phyloP scores from a whole-genome alignment of 2,329 filamentous ascomycete genomes.

The Fusarium sacchari region DNA sequence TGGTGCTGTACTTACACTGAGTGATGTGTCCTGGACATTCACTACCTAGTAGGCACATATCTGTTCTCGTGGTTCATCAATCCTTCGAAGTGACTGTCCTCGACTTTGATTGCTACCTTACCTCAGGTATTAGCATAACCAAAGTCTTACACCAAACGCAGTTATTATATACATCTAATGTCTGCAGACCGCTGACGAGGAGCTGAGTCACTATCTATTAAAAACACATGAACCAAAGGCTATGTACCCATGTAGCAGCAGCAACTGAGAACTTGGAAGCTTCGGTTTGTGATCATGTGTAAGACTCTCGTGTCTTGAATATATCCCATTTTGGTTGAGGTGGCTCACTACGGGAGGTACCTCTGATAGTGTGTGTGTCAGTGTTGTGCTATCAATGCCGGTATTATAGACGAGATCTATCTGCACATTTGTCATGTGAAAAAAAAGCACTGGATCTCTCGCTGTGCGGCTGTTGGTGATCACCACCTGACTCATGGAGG shows the following conservation, averaged over 20 bases:
- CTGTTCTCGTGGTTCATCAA: background rate
- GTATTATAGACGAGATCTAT: background rate
- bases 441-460: background rate
- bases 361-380: background rate
- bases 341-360: no score
- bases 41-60: background rate
- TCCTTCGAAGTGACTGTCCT: background rate
- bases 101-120: background rate
- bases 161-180: background rate
- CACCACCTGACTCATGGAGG: slow-evolving; percentile 21
- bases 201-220: slow-evolving; percentile 7
- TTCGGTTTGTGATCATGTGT: slow-evolving; percentile 17
- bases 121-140: background rate
- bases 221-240: background rate
- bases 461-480: background rate
- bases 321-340: background rate
- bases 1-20: background rate
- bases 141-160: background rate
- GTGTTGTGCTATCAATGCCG: background rate
- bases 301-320: slow-evolving; percentile 13
- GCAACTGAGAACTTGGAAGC: background rate
- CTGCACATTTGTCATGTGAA: background rate
- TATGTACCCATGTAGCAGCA: background rate
- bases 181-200: background rate
- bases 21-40: background rate